Evolutionary conservation across 176 grass and related monocot species (phyloP).

Genomic region (Carex scoparia): DNA sequence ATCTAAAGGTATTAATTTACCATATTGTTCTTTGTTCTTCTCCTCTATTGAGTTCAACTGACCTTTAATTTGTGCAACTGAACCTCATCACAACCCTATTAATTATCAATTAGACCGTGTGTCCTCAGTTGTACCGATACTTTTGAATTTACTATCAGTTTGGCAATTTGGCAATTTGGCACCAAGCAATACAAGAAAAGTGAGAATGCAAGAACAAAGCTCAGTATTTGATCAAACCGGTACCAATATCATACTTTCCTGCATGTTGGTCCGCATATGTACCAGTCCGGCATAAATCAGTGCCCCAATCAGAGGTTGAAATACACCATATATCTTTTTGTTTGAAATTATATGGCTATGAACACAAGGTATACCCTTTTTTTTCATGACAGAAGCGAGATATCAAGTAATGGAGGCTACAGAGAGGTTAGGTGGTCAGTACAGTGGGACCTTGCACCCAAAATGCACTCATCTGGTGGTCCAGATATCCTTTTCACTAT

Average conservation of each 20-base stretch:
- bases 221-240: background rate
- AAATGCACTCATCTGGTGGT: slow-evolving; percentile 94
- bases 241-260: background rate
- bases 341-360: background rate
- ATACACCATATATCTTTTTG: background rate
- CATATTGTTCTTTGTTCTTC: background rate
- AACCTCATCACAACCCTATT: slow-evolving; percentile 2
- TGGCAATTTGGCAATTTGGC: background rate
- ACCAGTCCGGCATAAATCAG: background rate
- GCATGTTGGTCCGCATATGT: background rate
- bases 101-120: background rate
- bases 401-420: slow-evolving; percentile 87
- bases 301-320: background rate
- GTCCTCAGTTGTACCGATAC: background rate
- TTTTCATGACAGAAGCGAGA: slow-evolving; percentile 66
- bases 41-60: background rate
- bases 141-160: background rate
- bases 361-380: background rate
- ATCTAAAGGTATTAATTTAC: slow-evolving; percentile 61
- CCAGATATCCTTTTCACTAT: slow-evolving; percentile 78
- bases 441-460: slow-evolving; percentile 87
- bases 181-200: background rate
- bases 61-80: background rate
- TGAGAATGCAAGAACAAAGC: background rate
- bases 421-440: slow-evolving; percentile 77